phyloP scores from a whole-genome alignment of 2,329 filamentous ascomycete genomes.

The Pyrenochaeta sp. region DNA sequence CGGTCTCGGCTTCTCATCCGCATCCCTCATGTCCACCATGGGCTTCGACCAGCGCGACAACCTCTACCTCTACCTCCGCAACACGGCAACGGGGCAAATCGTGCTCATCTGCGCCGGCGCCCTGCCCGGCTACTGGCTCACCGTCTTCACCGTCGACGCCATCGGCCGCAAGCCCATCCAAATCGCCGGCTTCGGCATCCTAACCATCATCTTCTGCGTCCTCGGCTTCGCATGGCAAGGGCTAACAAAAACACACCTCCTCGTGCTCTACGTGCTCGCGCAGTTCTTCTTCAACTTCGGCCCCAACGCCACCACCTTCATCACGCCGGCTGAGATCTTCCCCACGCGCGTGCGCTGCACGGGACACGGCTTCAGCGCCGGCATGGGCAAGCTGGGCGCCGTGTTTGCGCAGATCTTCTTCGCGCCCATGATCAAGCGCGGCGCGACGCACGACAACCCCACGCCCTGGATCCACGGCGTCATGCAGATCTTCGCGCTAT shows the following conservation, averaged over 20 bases:
- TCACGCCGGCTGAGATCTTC: slow-evolving; percentile 61
- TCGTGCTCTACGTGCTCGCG: slow-evolving; percentile 56
- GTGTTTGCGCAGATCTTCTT: slow-evolving; percentile 60
- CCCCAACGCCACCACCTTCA: slow-evolving; percentile 61
- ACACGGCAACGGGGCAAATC: slow-evolving; percentile 79
- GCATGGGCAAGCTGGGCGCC: slow-evolving; percentile 57
- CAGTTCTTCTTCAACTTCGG: slow-evolving; percentile 64
- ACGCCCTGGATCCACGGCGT: slow-evolving; percentile 75
- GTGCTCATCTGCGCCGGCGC: slow-evolving; percentile 80
- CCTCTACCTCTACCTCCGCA: slow-evolving; percentile 74
- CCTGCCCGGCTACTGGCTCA: slow-evolving; percentile 84
- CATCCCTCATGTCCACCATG: slow-evolving; percentile 73
- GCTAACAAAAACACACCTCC: slow-evolving; percentile 51
- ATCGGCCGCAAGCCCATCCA: slow-evolving; percentile 81
- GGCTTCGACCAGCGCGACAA: slow-evolving; percentile 71
- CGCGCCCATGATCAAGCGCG: slow-evolving; percentile 61
- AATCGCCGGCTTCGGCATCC: slow-evolving; percentile 60
- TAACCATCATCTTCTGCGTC: slow-evolving; percentile 58
- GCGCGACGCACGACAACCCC: slow-evolving; percentile 58
- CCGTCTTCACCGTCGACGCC: slow-evolving; percentile 75
- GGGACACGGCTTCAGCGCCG: slow-evolving; percentile 59
- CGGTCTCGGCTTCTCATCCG: slow-evolving; percentile 75
- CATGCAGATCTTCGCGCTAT: slow-evolving; percentile 79
- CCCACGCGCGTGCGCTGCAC: slow-evolving; percentile 58
- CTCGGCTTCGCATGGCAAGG: slow-evolving; percentile 58